These are phyloP conservation scores for Talaromyces sp. DNA, from an alignment of 2,329 filamentous ascomycete species.

Conservation along the genomic window DNA sequence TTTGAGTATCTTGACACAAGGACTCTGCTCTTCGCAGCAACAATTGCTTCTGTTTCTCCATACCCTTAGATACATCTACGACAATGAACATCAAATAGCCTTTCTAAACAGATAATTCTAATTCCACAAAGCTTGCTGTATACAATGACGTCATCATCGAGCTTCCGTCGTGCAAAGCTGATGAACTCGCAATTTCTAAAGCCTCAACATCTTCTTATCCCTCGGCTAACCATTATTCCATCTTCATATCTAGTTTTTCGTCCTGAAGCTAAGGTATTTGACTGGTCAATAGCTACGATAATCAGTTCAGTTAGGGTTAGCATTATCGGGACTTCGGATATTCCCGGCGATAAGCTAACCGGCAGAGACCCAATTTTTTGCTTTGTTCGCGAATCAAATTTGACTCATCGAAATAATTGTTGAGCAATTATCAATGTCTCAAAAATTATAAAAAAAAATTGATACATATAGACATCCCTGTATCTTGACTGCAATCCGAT, in stretches of 20 bases:
- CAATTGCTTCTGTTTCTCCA: too few relatives aligned
- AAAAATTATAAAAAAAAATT: background rate
- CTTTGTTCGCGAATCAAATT: conserved; percentile 3
- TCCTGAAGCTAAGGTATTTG: background rate
- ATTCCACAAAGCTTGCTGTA: background rate
- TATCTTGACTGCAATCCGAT: background rate
- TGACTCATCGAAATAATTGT: background rate
- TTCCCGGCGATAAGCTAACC: conserved; percentile 2
- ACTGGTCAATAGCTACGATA: background rate
- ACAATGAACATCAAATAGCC: background rate
- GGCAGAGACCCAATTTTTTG: background rate
- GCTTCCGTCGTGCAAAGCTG: background rate
- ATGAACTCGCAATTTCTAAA: background rate
- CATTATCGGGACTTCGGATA: background rate
- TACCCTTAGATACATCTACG: too few relatives aligned
- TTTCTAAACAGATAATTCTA: background rate
- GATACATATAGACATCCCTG: background rate
- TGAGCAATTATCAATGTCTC: background rate
- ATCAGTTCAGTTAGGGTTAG: background rate
- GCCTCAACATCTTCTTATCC: background rate
- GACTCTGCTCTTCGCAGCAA: background rate
- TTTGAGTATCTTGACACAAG: background rate
- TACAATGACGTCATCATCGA: background rate
- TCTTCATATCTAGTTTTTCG: background rate
- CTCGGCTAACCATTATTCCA: background rate